Evolutionary conservation across 371 early-diverging fungal genomes (phyloP).

Genomic region (Mortierella sp.): DNA sequence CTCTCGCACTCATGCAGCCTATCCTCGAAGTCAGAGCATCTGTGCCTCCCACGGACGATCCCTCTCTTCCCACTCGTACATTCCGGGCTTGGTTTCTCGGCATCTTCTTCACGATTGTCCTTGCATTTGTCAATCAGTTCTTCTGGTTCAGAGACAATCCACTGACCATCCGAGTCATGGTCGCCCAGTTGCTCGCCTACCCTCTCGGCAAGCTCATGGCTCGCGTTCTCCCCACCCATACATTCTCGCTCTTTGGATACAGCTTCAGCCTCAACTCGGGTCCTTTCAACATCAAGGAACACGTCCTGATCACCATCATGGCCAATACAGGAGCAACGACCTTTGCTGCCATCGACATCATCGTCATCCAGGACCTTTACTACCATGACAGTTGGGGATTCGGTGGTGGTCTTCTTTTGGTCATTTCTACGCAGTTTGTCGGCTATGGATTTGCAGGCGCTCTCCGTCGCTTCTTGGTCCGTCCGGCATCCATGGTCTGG

Average conservation of each 20-base stretch:
- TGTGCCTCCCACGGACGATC: slow-evolving; percentile 64
- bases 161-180: slow-evolving; percentile 67
- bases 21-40: slow-evolving; percentile 50
- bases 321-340: slow-evolving; percentile 70
- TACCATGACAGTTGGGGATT: slow-evolving; percentile 73
- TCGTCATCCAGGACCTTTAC: slow-evolving; percentile 73
- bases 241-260: slow-evolving; percentile 63
- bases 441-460: slow-evolving; percentile 91
- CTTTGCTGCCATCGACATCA: slow-evolving; percentile 80
- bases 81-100: slow-evolving; percentile 83
- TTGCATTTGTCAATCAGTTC: slow-evolving; percentile 79
- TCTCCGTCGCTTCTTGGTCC: slow-evolving; percentile 78
- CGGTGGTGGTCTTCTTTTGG: slow-evolving; percentile 68
- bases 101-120: slow-evolving; percentile 65
- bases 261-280: slow-evolving; percentile 72
- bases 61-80: slow-evolving; percentile 76
- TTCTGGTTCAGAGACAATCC: slow-evolving; percentile 81
- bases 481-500: slow-evolving; percentile 90
- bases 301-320: slow-evolving; percentile 73
- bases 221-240: slow-evolving; percentile 73
- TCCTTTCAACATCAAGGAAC: slow-evolving; percentile 84
- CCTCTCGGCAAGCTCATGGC: slow-evolving; percentile 73
- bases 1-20: slow-evolving; percentile 14
- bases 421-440: slow-evolving; percentile 76
- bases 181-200: slow-evolving; percentile 76